phyloP scores from a whole-genome alignment of 1,284 basidiomycete species.

The Tremellales sp. region DNA sequence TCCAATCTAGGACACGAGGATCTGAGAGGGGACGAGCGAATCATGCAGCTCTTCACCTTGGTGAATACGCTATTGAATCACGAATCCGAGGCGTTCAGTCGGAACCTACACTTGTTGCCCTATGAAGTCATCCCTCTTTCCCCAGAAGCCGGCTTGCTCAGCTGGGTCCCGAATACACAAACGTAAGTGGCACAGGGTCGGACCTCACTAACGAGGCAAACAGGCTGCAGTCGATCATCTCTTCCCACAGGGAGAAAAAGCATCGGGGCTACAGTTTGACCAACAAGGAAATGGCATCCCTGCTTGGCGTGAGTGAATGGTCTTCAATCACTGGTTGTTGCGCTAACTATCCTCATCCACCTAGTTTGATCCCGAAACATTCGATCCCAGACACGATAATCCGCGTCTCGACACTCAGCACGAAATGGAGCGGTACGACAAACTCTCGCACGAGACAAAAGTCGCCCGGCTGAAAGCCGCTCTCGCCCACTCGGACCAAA shows the following conservation, averaged over 20 bases:
- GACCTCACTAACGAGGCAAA: neutral
- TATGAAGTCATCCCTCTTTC: slow-evolving; percentile 42
- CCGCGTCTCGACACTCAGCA: slow-evolving; percentile 25
- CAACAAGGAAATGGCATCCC: slow-evolving; percentile 35
- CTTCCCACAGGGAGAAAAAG: slow-evolving; percentile 31
- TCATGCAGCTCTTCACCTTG: slow-evolving; percentile 47
- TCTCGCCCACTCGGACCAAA: slow-evolving; percentile 37
- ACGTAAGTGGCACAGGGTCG: slow-evolving; percentile 21
- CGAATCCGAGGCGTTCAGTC: slow-evolving; percentile 34
- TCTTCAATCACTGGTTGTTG: neutral
- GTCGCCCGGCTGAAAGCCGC: slow-evolving; percentile 35
- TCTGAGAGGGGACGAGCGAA: slow-evolving; percentile 40
- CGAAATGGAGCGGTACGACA: slow-evolving; percentile 38
- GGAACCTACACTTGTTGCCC: slow-evolving; percentile 39
- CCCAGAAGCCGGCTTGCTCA: slow-evolving; percentile 35
- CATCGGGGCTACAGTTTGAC: slow-evolving; percentile 23
- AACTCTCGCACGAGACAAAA: slow-evolving; percentile 38
- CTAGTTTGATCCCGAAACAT: slow-evolving; percentile 30
- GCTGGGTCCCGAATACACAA: slow-evolving; percentile 43
- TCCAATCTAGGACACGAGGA: slow-evolving; percentile 31
- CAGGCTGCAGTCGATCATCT: slow-evolving; percentile 37
- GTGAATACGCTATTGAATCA: slow-evolving; percentile 43
- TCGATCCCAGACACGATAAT: slow-evolving; percentile 20
- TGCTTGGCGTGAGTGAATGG: slow-evolving; percentile 35
- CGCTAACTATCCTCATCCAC: neutral